Evolutionary conservation across 1,284 basidiomycete genomes (phyloP), one percentile per base, ranked within the genome.

Genomic region (Microbotryomycetes sp.): DNA sequence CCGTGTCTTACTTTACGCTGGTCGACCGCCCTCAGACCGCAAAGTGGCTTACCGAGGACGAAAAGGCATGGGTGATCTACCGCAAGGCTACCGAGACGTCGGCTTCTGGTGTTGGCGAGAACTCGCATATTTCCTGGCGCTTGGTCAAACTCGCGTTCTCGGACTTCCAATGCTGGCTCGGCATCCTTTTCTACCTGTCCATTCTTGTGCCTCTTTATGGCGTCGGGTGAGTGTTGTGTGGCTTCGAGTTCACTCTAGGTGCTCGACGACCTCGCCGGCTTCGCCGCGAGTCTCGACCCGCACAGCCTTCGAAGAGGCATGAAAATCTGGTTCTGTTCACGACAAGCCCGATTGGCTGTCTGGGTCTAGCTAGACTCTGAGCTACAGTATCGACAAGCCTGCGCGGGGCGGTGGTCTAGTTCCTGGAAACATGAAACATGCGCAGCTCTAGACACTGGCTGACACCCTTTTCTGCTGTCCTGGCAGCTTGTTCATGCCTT

Each of bases 221-320:
- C 21, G n/a, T n/a, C n/a, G n/a, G n/a, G n/a, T n/a, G n/a, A n/a
- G n/a, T n/a, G n/a, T n/a, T n/a, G n/a, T n/a, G n/a, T n/a, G n/a
- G n/a, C n/a, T n/a, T n/a, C n/a, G n/a, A n/a, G n/a, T n/a, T n/a
- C n/a, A n/a, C n/a, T n/a, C n/a, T 41, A 41, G 18, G 35, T 41
- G 9, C 11, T 18, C 35, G 35, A 41, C 35, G 35, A 41, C 35
- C 35, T 41, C 35, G 35, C 35, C 11, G 9, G 35, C 35, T 11
- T 18, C 11, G 35, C 18, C 35, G 35, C 35, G 35, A 18, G 35
- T 41, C 5, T 63, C 85, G 69, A 68, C 86, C 28, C 73, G 76
- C 71, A 76, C 80, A 23, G 83, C 83, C 0, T 67, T 86, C 28
- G 69, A 68, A 0, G 85, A 86, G 85, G 85, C 85, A n/a, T n/a